A percentile compares a stretch with the other conserved stretches of the same genome.
Conservation (phyloP, 768 basidiomycete genomes). For the Leucosporidium yakuticum region DNA sequence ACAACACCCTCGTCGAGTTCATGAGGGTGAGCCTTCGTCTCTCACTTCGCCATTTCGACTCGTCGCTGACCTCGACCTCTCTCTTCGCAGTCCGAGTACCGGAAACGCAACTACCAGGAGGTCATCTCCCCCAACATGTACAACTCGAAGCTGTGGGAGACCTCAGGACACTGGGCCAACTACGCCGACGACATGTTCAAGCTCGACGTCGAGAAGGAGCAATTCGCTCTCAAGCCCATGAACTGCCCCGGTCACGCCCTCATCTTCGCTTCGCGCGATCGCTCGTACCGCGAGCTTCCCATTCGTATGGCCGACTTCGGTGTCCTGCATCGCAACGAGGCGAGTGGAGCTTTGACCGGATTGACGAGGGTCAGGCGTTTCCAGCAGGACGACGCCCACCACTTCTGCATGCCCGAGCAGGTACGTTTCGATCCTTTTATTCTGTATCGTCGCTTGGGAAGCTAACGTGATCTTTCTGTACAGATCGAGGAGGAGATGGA, state of each 20-base stretch:
- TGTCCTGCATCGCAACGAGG: slow-evolving; percentile 93
- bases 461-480: not conserved
- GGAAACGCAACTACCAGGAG: slow-evolving; percentile 92
- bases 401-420: slow-evolving; percentile 94
- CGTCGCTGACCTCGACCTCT: not conserved
- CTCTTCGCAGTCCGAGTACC: slow-evolving; percentile 68
- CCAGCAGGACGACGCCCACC: slow-evolving; percentile 96
- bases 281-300: slow-evolving; percentile 90
- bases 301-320: slow-evolving; percentile 98
- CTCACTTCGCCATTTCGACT: not conserved
- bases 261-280: slow-evolving; percentile 88
- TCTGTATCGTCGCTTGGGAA: not conserved
- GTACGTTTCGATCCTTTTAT: slow-evolving; percentile 43
- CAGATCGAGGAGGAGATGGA: slow-evolving; percentile 83
- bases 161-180: slow-evolving; percentile 95
- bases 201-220: slow-evolving; percentile 90
- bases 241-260: slow-evolving; percentile 95
- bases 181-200: slow-evolving; percentile 98
- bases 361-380: slow-evolving; percentile 89
- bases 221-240: slow-evolving; percentile 88
- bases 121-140: slow-evolving; percentile 98
- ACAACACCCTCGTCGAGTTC: slow-evolving; percentile 83
- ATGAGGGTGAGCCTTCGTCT: slow-evolving; percentile 61
- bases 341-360: slow-evolving; percentile 86
- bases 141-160: slow-evolving; percentile 94